Conservation (phyloP, 495 filamentous ascomycete genomes). For the Tuber umbilicatum region DNA sequence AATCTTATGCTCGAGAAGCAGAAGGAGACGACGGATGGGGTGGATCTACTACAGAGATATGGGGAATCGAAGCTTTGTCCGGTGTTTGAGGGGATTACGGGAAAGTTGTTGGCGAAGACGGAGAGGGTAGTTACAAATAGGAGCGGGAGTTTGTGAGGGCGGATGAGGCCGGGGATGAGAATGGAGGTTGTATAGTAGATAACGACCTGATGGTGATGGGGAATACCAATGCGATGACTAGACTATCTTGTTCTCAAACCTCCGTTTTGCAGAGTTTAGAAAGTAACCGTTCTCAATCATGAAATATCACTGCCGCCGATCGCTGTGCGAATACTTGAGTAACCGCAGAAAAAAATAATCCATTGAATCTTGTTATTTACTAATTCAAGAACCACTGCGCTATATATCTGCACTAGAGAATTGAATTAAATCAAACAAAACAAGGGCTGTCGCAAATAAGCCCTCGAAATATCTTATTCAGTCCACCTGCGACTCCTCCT, state of each 20-base stretch:
- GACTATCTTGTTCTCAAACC: background rate
- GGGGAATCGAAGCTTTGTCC: constrained; percentile 33
- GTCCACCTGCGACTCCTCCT: background rate
- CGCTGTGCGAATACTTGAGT: background rate
- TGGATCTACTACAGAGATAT: constrained; percentile 42
- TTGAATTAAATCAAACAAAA: background rate
- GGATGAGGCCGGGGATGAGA: background rate
- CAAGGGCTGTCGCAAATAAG: background rate
- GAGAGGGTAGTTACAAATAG: background rate
- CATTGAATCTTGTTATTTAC: too few species aligned
- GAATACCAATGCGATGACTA: background rate
- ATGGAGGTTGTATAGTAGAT: background rate
- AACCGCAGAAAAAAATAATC: background rate
- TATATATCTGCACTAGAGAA: too few species aligned
- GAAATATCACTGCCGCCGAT: background rate
- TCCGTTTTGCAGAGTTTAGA: background rate
- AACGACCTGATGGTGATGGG: background rate
- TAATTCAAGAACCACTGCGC: too few species aligned
- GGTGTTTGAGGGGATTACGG: constrained; percentile 42
- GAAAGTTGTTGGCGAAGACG: constrained; percentile 30
- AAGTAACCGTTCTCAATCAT: background rate
- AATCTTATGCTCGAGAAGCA: constrained; percentile 52
- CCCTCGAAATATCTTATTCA: background rate
- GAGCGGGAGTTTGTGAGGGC: background rate
- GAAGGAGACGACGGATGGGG: constrained; percentile 42